These are phyloP conservation scores for Magnaporthales sp. DNA, from an alignment of 2,329 filamentous ascomycete species.

Conservation along the genomic window DNA sequence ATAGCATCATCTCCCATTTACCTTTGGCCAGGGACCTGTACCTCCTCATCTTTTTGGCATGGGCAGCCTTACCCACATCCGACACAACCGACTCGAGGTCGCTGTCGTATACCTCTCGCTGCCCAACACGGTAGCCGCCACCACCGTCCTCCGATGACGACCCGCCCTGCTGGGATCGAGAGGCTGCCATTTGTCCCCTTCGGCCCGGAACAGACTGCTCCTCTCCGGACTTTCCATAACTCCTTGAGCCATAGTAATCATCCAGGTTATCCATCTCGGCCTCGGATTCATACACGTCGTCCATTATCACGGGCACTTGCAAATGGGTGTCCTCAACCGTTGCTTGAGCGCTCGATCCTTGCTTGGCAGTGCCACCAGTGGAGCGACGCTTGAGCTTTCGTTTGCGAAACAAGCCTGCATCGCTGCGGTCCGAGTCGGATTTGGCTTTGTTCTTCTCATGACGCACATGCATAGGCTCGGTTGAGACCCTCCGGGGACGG, in stretches of 20 bases:
- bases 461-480: background rate
- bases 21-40: background rate
- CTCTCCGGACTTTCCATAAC: background rate
- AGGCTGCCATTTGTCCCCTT: background rate
- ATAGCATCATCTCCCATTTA: background rate
- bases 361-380: background rate
- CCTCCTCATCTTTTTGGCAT: background rate
- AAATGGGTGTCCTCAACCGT: background rate
- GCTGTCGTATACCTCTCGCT: background rate
- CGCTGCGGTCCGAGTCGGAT: background rate
- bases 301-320: background rate
- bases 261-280: slow-evolving; percentile 1
- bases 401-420: background rate
- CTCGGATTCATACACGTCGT: background rate
- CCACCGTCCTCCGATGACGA: background rate
- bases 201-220: background rate
- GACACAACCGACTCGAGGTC: background rate
- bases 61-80: background rate
- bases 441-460: background rate
- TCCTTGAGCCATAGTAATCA: background rate
- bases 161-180: background rate
- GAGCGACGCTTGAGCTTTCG: background rate
- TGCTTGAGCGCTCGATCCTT: background rate
- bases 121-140: background rate
- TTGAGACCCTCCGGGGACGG: background rate